Evolutionary conservation across 352 stramenopile species (phyloP).

Genomic region (Pythium folliculosum): DNA sequence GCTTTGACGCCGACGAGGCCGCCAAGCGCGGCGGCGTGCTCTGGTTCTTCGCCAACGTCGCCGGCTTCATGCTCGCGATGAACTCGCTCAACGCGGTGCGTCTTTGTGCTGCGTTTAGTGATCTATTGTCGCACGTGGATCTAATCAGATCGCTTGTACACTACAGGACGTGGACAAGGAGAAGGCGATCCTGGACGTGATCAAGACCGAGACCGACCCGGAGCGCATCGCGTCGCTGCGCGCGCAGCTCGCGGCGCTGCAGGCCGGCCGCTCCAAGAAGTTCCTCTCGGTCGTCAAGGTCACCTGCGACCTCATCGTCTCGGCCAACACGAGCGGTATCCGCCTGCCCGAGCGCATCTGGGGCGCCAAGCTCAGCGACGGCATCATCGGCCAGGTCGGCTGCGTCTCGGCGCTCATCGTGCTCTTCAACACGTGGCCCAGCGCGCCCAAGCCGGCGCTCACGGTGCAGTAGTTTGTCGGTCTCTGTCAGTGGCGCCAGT

Average conservation of each 20-base stretch:
- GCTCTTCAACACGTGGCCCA: constrained; percentile 85
- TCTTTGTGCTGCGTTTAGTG: background rate
- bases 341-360: constrained; percentile 76
- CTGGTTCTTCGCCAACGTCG: constrained; percentile 86
- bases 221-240: constrained; percentile 55
- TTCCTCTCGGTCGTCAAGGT: constrained; percentile 78
- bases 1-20: constrained; percentile 65
- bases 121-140: background rate
- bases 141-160: background rate
- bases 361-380: constrained; percentile 81
- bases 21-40: constrained; percentile 69
- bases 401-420: constrained; percentile 82
- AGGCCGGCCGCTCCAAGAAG: constrained; percentile 75
- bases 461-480: background rate
- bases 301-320: constrained; percentile 85
- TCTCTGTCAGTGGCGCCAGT: background rate
- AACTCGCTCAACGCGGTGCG: constrained; percentile 66
- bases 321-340: constrained; percentile 82
- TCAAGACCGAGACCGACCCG: constrained; percentile 67
- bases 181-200: constrained; percentile 71
- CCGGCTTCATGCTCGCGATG: constrained; percentile 71
- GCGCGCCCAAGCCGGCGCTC: constrained; percentile 26
- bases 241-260: constrained; percentile 60
- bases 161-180: constrained; percentile 73
- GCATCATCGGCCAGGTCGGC: constrained; percentile 76